Conservation (phyloP, 2,329 filamentous ascomycete species). For the Aplosporella prunicola region DNA sequence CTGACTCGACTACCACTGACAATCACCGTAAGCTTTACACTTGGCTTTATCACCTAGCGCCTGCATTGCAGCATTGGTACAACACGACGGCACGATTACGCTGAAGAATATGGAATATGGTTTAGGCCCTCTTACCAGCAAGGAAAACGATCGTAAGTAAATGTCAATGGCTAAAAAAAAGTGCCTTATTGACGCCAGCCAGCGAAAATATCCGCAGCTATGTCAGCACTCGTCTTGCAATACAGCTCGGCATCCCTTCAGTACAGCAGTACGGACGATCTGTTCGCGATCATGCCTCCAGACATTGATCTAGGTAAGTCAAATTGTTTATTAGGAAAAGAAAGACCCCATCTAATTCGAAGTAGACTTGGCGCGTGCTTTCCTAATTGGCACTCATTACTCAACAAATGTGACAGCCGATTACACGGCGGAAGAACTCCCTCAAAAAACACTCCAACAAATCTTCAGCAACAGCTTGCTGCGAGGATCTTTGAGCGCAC, state of each 20-base stretch:
- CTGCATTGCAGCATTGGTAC: conserved; percentile 36
- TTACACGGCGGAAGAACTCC: conserved; percentile 64
- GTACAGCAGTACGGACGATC: conserved; percentile 40
- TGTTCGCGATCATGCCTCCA: conserved; percentile 34
- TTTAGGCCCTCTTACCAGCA: conserved; percentile 18
- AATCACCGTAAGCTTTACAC: conserved; percentile 22
- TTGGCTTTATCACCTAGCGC: conserved; percentile 40
- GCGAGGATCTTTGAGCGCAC: conserved; percentile 66
- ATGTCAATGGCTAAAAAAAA: no score
- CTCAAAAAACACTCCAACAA: conserved; percentile 57
- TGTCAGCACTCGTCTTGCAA: conserved; percentile 33
- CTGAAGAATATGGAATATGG: conserved; percentile 34
- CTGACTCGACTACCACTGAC: no score
- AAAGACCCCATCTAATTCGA: conserved; percentile 5
- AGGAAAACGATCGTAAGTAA: conserved; percentile 13
- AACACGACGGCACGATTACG: conserved; percentile 34
- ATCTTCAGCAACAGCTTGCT: conserved; percentile 32
- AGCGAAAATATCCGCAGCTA: conserved; percentile 22
- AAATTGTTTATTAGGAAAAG: background rate
- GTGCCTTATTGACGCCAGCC: no score
- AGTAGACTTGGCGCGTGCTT: conserved; percentile 23
- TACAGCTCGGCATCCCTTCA: conserved; percentile 35
- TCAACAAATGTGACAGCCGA: conserved; percentile 51
- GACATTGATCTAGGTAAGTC: conserved; percentile 15
- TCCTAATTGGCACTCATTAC: conserved; percentile 58